phyloP scores from a whole-genome alignment of 768 basidiomycete species.

The Russula sp. region DNA sequence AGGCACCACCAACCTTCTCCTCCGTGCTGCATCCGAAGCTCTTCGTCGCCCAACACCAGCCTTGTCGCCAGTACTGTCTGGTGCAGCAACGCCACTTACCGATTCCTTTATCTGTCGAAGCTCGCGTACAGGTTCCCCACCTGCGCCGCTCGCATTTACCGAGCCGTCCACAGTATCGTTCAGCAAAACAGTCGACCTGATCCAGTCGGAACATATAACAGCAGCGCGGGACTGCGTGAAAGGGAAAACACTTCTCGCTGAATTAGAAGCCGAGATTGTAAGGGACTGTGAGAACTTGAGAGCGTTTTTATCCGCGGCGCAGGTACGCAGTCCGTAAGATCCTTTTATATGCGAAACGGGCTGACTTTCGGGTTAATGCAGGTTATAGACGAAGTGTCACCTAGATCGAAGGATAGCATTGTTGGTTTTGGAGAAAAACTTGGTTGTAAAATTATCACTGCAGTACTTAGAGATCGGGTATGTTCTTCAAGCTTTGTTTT shows the following conservation, averaged over 20 bases:
- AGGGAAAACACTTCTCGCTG: constrained; percentile 59
- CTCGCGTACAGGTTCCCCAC: constrained; percentile 11
- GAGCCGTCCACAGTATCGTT: constrained; percentile 45
- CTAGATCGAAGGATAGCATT: constrained; percentile 88
- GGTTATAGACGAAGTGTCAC: constrained; percentile 98
- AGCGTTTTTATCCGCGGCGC: constrained; percentile 84
- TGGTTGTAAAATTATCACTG: constrained; percentile 88
- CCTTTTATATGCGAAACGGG: not conserved
- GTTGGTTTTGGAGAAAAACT: constrained; percentile 91
- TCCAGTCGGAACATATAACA: constrained; percentile 79
- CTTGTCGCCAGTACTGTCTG: constrained; percentile 23
- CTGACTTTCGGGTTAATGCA: constrained; percentile 36
- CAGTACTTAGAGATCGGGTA: constrained; percentile 82
- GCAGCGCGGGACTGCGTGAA: constrained; percentile 67
- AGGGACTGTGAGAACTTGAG: constrained; percentile 85
- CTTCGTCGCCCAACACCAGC: constrained; percentile 46
- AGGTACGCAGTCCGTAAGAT: constrained; percentile 48
- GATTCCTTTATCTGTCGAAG: constrained; percentile 13
- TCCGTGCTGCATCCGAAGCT: constrained; percentile 84
- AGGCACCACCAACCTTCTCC: constrained; percentile 91
- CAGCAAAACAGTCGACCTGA: constrained; percentile 77
- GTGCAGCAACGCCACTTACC: constrained; percentile 21
- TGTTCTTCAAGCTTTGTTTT: constrained; percentile 31
- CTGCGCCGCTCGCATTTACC: not conserved
- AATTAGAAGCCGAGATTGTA: constrained; percentile 82